A percentile compares a stretch with the other conserved stretches of the same genome.
Conservation (phyloP, 352 stramenopile genomes). For the Globisporangium okanoganense region DNA sequence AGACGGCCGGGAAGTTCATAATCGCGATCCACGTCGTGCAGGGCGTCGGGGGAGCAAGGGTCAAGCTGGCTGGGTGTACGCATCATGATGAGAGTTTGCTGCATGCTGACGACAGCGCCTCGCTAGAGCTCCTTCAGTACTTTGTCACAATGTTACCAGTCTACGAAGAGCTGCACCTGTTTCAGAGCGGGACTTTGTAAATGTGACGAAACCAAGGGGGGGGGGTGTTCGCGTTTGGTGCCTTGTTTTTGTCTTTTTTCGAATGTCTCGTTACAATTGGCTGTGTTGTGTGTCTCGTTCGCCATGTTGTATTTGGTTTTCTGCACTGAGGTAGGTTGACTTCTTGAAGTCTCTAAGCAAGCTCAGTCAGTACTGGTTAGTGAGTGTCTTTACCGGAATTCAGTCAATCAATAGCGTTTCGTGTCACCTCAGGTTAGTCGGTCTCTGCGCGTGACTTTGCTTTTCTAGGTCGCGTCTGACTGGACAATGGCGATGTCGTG, state of each 20-base stretch:
- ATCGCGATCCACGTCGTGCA: conserved; percentile 13
- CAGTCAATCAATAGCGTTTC: too few relatives aligned
- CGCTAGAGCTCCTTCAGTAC: conserved; percentile 51
- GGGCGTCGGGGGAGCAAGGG: conserved; percentile 20
- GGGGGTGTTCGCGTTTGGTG: neutral
- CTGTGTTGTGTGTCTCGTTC: neutral
- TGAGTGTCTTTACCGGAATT: neutral
- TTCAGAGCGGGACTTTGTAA: conserved; percentile 13
- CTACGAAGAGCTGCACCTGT: conserved; percentile 60
- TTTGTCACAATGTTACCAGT: conserved; percentile 49
- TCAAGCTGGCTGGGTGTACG: conserved; percentile 39
- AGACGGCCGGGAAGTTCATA: neutral
- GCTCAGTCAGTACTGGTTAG: neutral
- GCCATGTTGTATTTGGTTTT: neutral
- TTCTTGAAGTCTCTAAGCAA: neutral
- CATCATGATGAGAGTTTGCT: conserved; percentile 24
- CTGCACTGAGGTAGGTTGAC: neutral
- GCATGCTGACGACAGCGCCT: conserved; percentile 19
- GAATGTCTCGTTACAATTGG: neutral
- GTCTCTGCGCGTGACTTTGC: conserved; percentile 55
- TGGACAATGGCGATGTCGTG: conserved; percentile 5
- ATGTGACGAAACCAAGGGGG: neutral
- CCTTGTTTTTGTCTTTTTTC: neutral
- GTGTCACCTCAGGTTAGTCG: conserved; percentile 23
- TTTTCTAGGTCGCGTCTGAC: conserved; percentile 13